phyloP scores from a whole-genome alignment of 1,284 basidiomycete species.

The Stereum hirsutum region DNA sequence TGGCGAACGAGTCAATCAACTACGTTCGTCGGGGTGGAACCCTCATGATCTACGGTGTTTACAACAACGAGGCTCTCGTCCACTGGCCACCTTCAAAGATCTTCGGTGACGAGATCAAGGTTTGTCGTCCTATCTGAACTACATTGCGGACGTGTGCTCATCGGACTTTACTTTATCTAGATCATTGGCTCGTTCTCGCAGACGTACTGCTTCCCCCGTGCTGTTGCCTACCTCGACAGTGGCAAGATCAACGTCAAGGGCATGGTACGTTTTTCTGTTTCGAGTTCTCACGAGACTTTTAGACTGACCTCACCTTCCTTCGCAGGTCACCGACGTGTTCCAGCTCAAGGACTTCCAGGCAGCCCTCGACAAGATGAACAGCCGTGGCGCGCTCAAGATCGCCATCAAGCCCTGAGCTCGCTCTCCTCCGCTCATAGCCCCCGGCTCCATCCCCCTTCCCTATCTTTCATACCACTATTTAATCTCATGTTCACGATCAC shows the following conservation, averaged over 20 bases:
- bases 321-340: conserved; percentile 41
- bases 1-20: conserved; percentile 76
- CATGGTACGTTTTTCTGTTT: conserved; percentile 31
- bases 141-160: not conserved
- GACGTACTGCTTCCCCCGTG: conserved; percentile 80
- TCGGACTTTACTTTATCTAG: conserved; percentile 30
- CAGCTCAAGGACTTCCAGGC: conserved; percentile 45
- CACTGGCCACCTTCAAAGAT: conserved; percentile 83
- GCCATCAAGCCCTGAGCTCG: conserved; percentile 29
- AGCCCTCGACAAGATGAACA: conserved; percentile 54
- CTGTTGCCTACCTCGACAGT: conserved; percentile 80
- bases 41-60: conserved; percentile 70
- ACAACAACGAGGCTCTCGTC: conserved; percentile 64
- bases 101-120: conserved; percentile 79
- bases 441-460: too few species aligned
- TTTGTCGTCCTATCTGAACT: conserved; percentile 20
- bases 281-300: not conserved
- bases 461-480: too few species aligned
- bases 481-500: too few species aligned
- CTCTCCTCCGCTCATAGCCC: too few species aligned
- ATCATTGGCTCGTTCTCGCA: conserved; percentile 85
- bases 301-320: not conserved
- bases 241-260: conserved; percentile 72
- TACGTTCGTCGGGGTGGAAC: conserved; percentile 77
- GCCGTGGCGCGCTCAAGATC: conserved; percentile 30